phyloP scores from a whole-genome alignment of 345 rosid species.

The Melaleuca alternifolia region DNA sequence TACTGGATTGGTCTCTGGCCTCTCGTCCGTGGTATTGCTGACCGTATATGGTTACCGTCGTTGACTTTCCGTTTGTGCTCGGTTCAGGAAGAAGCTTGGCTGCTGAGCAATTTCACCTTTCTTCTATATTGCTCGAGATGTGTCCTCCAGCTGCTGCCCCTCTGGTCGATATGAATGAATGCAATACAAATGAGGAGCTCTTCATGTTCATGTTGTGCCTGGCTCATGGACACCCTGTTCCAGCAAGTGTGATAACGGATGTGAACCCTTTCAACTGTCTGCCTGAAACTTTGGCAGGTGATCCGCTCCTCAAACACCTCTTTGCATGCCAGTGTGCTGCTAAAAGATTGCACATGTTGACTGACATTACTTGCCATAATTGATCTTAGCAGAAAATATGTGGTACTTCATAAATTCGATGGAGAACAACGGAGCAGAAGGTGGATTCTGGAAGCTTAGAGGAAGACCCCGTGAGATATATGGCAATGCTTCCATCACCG shows the following conservation, averaged over 20 bases:
- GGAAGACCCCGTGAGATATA: conserved; percentile 9
- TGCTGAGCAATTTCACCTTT: background rate
- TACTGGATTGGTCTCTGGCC: background rate
- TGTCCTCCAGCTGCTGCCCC: background rate
- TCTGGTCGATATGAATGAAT: background rate
- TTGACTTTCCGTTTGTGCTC: background rate
- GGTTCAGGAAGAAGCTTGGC: background rate
- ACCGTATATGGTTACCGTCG: background rate
- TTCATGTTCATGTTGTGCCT: background rate
- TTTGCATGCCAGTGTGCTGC: background rate
- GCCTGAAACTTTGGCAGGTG: conserved; percentile 15
- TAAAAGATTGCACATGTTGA: background rate
- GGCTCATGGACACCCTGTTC: background rate
- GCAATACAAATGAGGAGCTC: background rate
- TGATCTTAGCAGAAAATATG: conserved; percentile 1
- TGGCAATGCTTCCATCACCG: conserved; percentile 5
- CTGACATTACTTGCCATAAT: background rate
- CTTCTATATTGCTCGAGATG: background rate
- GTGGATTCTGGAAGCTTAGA: conserved; percentile 18
- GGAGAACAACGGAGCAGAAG: conserved; percentile 4
- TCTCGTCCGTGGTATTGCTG: background rate
- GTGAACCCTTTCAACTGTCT: conserved; percentile 6
- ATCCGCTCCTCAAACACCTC: background rate
- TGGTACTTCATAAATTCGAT: conserved; percentile 14
- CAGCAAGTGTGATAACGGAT: conserved; percentile 10